Percentiles rank a stretch among this genome's conserved stretches.
Evolutionary conservation across 305 asterid species (phyloP).

Genomic region (Fraxinus sp.): DNA sequence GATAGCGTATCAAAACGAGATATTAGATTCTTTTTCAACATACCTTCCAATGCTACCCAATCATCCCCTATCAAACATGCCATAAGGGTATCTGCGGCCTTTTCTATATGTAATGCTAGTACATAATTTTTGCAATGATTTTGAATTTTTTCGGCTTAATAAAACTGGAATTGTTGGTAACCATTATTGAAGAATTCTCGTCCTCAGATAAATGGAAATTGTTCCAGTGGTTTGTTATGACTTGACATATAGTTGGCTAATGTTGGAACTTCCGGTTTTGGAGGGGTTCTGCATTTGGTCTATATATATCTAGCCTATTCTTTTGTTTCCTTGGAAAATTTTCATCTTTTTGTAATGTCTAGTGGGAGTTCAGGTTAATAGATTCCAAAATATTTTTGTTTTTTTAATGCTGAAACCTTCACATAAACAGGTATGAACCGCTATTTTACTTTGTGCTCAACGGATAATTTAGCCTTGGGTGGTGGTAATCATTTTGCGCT

Average conservation of each 20-base stretch:
- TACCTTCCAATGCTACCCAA: not conserved
- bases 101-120: not conserved
- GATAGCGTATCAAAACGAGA: not conserved
- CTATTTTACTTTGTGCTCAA: conserved; percentile 76
- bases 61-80: not conserved
- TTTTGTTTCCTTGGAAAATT: not conserved
- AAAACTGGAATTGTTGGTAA: not conserved
- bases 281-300: not conserved
- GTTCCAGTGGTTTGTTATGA: not conserved
- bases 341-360: not conserved
- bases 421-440: conserved; percentile 64
- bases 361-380: not conserved
- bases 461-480: conserved; percentile 85
- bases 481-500: conserved; percentile 94
- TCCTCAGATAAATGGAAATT: not conserved
- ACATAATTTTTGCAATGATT: not conserved
- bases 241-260: not conserved
- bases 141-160: not conserved
- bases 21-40: not conserved
- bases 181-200: not conserved
- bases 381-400: not conserved
- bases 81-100: not conserved
- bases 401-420: conserved; percentile 16
- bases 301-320: not conserved
- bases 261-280: not conserved